phyloP scores from a whole-genome alignment of 805 yeast species.

The Wickerhamomyces ciferrii region DNA sequence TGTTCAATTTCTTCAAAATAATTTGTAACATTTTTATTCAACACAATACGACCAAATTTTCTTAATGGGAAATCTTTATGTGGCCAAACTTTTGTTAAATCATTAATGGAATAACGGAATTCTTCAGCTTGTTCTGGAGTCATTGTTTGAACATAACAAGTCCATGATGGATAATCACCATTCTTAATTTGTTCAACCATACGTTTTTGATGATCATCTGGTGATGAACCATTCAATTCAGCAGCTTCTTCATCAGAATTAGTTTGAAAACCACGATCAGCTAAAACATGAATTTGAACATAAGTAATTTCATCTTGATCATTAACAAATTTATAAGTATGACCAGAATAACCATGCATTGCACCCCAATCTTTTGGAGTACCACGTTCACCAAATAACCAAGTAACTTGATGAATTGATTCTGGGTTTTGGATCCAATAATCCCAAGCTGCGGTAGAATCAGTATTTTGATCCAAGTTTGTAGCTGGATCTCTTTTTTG shows the following conservation, averaged over 20 bases:
- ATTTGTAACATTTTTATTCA: slow-evolving; percentile 20
- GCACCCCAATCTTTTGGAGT: slow-evolving; percentile 48
- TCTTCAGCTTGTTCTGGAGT: slow-evolving; percentile 50
- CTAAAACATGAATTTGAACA: slow-evolving; percentile 47
- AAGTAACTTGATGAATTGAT: slow-evolving; percentile 50
- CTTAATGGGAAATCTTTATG: slow-evolving; percentile 50
- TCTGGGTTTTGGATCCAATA: slow-evolving; percentile 51
- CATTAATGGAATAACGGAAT: slow-evolving; percentile 42
- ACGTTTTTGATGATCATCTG: slow-evolving; percentile 40
- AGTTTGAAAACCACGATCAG: slow-evolving; percentile 46
- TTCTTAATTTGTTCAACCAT: slow-evolving; percentile 39
- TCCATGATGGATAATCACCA: slow-evolving; percentile 48
- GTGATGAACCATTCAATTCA: slow-evolving; percentile 39
- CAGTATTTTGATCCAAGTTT: slow-evolving; percentile 39
- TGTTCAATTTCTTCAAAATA: slow-evolving; percentile 40
- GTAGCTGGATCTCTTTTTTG: slow-evolving; percentile 60
- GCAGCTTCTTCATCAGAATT: slow-evolving; percentile 41
- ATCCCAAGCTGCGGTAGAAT: slow-evolving; percentile 54
- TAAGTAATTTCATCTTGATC: slow-evolving; percentile 44
- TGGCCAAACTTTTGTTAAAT: slow-evolving; percentile 56
- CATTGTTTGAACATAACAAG: slow-evolving; percentile 55
- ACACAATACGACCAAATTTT: slow-evolving; percentile 46
- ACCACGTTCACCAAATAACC: slow-evolving; percentile 57
- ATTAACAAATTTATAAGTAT: slow-evolving; percentile 54
- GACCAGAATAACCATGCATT: slow-evolving; percentile 64